Evolutionary conservation across 768 basidiomycete species (phyloP), one percentile per base, ranked within the genome.

Genomic region (Amanita subjunquillea): DNA sequence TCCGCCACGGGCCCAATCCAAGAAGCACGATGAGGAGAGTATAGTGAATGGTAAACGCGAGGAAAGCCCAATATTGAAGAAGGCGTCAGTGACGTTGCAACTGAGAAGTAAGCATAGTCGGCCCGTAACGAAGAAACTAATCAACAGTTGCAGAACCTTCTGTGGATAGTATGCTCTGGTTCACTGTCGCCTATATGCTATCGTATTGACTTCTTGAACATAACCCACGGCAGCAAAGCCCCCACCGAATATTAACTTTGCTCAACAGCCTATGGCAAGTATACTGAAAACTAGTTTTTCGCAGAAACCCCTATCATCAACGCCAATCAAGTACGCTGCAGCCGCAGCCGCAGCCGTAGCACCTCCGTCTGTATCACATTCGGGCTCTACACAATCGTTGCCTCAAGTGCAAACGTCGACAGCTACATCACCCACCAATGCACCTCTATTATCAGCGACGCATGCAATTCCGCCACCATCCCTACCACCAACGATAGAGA

Each of bases 301-400:
- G 20, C 63, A 71, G 51, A 76, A 75, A 58, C 79, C 78, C 58
- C 74, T 73, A 30, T 65, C 75, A 20, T 66, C 90, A 53, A 87
- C 91, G 41, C 87, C 91, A 10, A 88, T 94, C 62, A 77, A 87
- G 47, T 96, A 96, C 64, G 86, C 95, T 30, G 81, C 91, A n/a
- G 92, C 91, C 0, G 94, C 92, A 2, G 93, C 91, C 12, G 76
- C 75, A 2, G 70, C 77, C 53, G 70, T 75, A 51, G 63, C 69
- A 10, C 64, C 72, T 48, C 58, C 67, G 29, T 25, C 51, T 10
- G 42, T 36, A 6, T 53, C 44, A 3, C 32, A 37, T 27, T n/a
- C 44, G 9, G 67, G 32, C 55, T 63, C 9, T 54, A 63, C 51
- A 20, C 51, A 53, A 34, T 25, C 51, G 22, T 22, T 53, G 36